These are phyloP conservation scores for Amaranthus tricolor DNA, from an alignment of 179 eudicot species.

Conservation along the genomic window DNA sequence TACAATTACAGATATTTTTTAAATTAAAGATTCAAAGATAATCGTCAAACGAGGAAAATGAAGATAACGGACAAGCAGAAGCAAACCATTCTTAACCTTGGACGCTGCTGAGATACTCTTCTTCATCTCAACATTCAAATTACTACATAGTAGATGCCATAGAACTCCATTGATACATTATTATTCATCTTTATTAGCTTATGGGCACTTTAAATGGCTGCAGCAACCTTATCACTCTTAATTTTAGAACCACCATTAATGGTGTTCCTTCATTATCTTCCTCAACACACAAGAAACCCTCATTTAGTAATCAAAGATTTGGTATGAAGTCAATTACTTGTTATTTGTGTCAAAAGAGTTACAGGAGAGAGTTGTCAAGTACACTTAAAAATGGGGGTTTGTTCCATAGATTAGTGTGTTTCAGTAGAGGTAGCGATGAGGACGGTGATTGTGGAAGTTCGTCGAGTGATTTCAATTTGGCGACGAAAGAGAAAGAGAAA, in stretches of 20 bases:
- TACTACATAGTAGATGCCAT: no score
- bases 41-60: no score
- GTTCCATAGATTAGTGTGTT: conserved; percentile 40
- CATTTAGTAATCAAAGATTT: neutral
- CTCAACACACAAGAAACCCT: conserved; percentile 18
- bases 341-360: conserved; percentile 37
- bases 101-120: no score
- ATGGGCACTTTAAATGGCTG: conserved; percentile 57
- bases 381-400: conserved; percentile 22
- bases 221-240: conserved; percentile 38
- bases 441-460: conserved; percentile 27
- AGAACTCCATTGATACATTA: neutral
- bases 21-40: no score
- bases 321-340: conserved; percentile 29
- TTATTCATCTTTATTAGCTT: conserved; percentile 14
- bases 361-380: conserved; percentile 26
- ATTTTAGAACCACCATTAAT: conserved; percentile 33
- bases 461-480: conserved; percentile 57
- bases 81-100: no score
- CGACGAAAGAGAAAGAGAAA: conserved; percentile 45
- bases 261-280: conserved; percentile 12
- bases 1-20: no score
- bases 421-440: conserved; percentile 31
- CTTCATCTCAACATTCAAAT: no score
- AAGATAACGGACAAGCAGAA: no score